Base-by-base conservation (phyloP, 2,329 filamentous ascomycete species). In the Hypoxylon rubiginosum region DNA sequence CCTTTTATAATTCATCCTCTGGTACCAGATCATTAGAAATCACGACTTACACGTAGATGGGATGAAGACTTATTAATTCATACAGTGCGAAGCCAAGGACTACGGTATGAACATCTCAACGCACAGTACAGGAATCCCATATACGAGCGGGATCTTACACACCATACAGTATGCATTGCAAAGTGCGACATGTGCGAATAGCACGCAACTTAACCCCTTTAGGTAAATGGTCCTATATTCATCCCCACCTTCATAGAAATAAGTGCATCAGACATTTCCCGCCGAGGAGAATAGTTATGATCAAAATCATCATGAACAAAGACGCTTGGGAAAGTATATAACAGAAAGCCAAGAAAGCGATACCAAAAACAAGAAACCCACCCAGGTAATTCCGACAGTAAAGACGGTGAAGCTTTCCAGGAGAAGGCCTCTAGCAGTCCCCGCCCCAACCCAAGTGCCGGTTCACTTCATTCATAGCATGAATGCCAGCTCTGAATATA, bases 371-470 rank as follows among this genome's bases (percentile, higher is more conserved):
- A 17, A 68, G 36, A 24, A 15, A 4, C 41, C 39, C 34, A 24
- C 52, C 24, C 15, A 56, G 56, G 15, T 39, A 56, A 9, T 32
- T 26, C 26, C 8, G 41, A 39, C 34, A 30, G 26, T 13, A n/a
- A 52, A 48, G 36, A 39, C 34, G 32, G 21, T 13, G 19, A 52
- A 45, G 32, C 17, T n/a, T 46, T 34, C 32, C 28, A n/a, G 32
- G 48, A 60, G 62, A 43, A 63, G 55, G 64, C 49, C 59, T 50
- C 70, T 75, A 76, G 32, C 73, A 74, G 61, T 76, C 73, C 39
- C 68, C 66, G 32, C 85, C 84, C 86, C 86, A 88, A 30, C 86
- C 86, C 60, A 86, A 78, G 36, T 85, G 85, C 13, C 83, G 78
- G 68, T 88, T 86, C 24, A 87, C 80, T 28, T 83, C 79, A 28